Evolutionary conservation across 2,329 filamentous ascomycete species (phyloP).

Genomic region (Sporothrix mexicana): DNA sequence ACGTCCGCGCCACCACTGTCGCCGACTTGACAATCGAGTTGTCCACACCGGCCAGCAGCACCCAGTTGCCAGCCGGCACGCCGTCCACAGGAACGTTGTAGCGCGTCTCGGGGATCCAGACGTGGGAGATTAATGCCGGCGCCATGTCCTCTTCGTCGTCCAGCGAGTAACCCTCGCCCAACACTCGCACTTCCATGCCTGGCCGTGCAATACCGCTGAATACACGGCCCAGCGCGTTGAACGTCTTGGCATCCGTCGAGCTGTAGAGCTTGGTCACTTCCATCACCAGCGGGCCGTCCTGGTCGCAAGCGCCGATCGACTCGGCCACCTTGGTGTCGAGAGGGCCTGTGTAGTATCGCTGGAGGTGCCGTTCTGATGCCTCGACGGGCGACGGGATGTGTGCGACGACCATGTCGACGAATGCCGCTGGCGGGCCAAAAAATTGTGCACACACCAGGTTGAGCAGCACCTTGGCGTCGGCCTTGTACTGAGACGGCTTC

Average conservation of each 20-base stretch:
- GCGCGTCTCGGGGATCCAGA: constrained; percentile 88
- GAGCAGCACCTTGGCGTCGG: constrained; percentile 86
- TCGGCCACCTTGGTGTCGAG: constrained; percentile 79
- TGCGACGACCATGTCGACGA: constrained; percentile 92
- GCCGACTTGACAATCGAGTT: constrained; percentile 99
- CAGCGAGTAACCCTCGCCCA: constrained; percentile 93
- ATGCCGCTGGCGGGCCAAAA: constrained; percentile 86
- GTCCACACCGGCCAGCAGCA: constrained; percentile 89
- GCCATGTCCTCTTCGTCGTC: constrained; percentile 99
- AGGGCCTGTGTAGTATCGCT: constrained; percentile 91
- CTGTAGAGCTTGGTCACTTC: constrained; percentile 94
- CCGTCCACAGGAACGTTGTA: constrained; percentile 93
- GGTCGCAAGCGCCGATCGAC: constrained; percentile 81
- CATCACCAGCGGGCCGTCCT: constrained; percentile 89
- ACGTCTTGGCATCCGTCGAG: constrained; percentile 85
- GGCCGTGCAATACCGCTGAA: constrained; percentile 89
- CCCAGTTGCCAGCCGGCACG: constrained; percentile 91
- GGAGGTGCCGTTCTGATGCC: constrained; percentile 75
- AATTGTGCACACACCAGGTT: constrained; percentile 93
- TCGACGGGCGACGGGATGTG: constrained; percentile 87
- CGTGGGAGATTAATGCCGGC: constrained; percentile 79
- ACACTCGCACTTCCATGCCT: constrained; percentile 82
- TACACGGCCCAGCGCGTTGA: constrained; percentile 88
- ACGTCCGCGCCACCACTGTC: constrained; percentile 79
- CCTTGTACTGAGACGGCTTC: constrained; percentile 91